Evolutionary conservation across 225 moss, liverwort and hornwort genomes (phyloP).

Genomic region (Pleurozium schreberi): DNA sequence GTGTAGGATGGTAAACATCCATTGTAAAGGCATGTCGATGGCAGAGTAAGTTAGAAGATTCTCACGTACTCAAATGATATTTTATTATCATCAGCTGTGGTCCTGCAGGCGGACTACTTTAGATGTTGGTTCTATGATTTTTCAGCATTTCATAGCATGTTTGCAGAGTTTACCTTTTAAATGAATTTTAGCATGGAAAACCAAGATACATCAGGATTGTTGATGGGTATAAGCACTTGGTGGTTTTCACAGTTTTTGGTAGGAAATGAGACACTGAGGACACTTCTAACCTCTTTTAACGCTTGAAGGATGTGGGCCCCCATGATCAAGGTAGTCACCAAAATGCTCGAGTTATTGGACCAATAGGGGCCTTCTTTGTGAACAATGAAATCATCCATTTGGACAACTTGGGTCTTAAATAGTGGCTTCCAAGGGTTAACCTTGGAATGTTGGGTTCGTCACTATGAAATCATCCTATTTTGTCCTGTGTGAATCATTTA

Average conservation of each 20-base stretch:
- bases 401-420: no score
- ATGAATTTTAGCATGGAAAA: not conserved
- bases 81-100: not conserved
- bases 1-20: not conserved
- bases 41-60: not conserved
- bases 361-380: no score
- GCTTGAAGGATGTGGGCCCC: no score
- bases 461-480: no score
- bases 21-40: not conserved
- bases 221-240: not conserved
- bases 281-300: not conserved
- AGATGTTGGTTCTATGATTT: not conserved
- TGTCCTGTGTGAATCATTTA: no score
- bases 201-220: not conserved
- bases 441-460: no score
- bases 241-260: not conserved
- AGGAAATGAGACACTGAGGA: not conserved
- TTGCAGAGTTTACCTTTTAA: not conserved
- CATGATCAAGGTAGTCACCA: no score
- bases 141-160: not conserved
- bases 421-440: no score
- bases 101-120: not conserved
- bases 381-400: no score
- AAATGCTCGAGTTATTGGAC: no score
- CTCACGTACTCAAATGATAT: not conserved